Percentiles rank a stretch among this genome's conserved stretches.
These are phyloP conservation scores for Secale cereale DNA, from an alignment of 176 grass and related monocot genomes.

Conservation along the genomic window DNA sequence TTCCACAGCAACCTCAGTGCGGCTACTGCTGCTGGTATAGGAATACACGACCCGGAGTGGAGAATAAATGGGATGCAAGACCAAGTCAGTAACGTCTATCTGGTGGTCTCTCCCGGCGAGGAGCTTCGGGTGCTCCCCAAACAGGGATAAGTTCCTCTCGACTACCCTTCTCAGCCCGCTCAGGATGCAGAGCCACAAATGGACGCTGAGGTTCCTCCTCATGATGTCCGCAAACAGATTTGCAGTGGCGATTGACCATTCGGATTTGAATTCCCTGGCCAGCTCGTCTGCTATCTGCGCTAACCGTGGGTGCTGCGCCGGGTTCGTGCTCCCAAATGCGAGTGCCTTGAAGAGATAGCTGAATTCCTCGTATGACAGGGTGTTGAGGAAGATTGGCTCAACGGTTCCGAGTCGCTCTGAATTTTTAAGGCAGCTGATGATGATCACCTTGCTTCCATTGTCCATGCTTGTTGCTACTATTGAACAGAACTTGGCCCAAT, in stretches of 20 bases:
- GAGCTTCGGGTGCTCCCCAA: background rate
- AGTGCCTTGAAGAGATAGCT: slow-evolving; percentile 9
- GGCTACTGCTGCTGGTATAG: background rate
- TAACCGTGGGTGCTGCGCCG: background rate
- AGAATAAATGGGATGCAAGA: background rate
- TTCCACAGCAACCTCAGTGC: background rate
- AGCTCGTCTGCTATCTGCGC: background rate
- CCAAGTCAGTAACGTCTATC: background rate
- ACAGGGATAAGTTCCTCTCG: background rate
- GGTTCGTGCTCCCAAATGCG: background rate
- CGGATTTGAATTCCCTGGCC: background rate
- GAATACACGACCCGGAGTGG: background rate
- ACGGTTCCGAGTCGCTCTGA: background rate
- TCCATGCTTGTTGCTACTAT: background rate
- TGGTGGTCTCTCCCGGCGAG: background rate
- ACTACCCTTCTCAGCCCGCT: background rate
- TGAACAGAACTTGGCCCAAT: background rate
- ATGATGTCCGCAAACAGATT: background rate
- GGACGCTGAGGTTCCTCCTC: background rate
- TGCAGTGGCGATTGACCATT: background rate
- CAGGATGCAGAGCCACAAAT: background rate
- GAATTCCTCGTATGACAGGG: background rate
- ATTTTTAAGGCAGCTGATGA: background rate
- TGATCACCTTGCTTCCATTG: background rate
- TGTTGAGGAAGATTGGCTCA: background rate